Evolutionary conservation across 2,329 filamentous ascomycete species (phyloP).

Genomic region (Parastagonospora nodorum): DNA sequence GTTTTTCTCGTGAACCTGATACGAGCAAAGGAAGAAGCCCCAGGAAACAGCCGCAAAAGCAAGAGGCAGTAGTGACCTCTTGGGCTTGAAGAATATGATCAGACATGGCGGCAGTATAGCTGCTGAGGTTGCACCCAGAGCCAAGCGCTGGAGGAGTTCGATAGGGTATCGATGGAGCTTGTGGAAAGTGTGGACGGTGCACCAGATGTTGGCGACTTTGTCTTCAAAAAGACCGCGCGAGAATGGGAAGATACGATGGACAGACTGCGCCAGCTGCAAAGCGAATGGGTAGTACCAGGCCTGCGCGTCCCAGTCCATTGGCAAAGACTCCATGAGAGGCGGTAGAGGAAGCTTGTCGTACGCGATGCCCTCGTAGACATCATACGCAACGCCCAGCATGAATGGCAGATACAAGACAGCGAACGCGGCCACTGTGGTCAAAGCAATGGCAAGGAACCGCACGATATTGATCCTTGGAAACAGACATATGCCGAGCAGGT

Average conservation of each 20-base stretch:
- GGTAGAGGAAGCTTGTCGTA: slow-evolving; percentile 62
- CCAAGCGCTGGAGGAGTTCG: slow-evolving; percentile 73
- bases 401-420: slow-evolving; percentile 76
- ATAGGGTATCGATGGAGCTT: slow-evolving; percentile 80
- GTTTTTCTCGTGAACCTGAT: slow-evolving; percentile 98
- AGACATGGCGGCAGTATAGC: slow-evolving; percentile 80
- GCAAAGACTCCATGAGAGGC: slow-evolving; percentile 67
- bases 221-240: slow-evolving; percentile 96
- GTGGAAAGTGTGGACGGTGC: slow-evolving; percentile 83
- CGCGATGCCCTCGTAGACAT: slow-evolving; percentile 67
- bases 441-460: slow-evolving; percentile 74
- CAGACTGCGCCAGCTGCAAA: slow-evolving; percentile 79
- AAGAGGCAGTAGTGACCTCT: slow-evolving; percentile 75
- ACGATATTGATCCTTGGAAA: slow-evolving; percentile 70
- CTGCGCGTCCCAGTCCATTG: slow-evolving; percentile 62
- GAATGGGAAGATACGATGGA: slow-evolving; percentile 96
- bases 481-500: slow-evolving; percentile 84
- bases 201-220: slow-evolving; percentile 99
- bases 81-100: slow-evolving; percentile 78
- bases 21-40: slow-evolving; percentile 98
- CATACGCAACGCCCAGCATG: slow-evolving; percentile 71
- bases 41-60: slow-evolving; percentile 85
- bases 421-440: slow-evolving; percentile 75
- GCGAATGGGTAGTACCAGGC: slow-evolving; percentile 75
- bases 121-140: slow-evolving; percentile 73